Evolutionary conservation across 2,329 filamentous ascomycete genomes (phyloP), one percentile per base, ranked within the genome.

Genomic region (Xylaria sp.): DNA sequence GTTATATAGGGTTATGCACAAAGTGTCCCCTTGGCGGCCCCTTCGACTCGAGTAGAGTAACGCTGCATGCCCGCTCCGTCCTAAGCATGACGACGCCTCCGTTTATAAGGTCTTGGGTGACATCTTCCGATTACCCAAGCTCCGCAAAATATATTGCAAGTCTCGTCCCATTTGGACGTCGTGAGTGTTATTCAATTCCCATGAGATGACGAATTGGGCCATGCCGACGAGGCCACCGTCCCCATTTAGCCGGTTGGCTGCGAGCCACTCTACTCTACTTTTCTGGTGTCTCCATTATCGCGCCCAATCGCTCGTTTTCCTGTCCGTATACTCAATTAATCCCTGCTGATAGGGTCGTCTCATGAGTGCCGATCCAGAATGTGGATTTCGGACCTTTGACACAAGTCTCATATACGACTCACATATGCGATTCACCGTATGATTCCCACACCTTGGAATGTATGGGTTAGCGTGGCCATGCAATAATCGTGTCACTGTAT

Each of bases 121-220:
- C 23, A 68, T 68, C 49, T 65, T 63, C 68, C 65, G 33, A 63
- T 70, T 68, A 68, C 33, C 68, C 68, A 68, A 28, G 53, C 46
- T 68, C 68, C 65, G 68, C 48, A 65, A 63, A 70, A 68, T 70
- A 68, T 42, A 68, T 65, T 68, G 61, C 64, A 11, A 23, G 9
- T 40, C 17, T 15, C 20, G 11, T 42, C 44, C 53, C 11, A 59
- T 56, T 54, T n/a, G 53, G 23, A 56, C 40, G 26, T 3, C 10
- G 15, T 9, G 11, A 48, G 20, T 13, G 17, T 2, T 17, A 51
- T 13, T 38, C n/a, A 26, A 20, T 38, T n/a, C 6, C 11, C 31
- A 59, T 51, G 17, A 42, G 42, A 23, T 9, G 48, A 56, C 53
- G 53, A 31, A 56, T 56, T 36, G 15, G 59, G 53, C 51, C 23